Evolutionary conservation across 176 grass and related monocot species (phyloP).

Genomic region (Tillandsia leiboldiana): DNA sequence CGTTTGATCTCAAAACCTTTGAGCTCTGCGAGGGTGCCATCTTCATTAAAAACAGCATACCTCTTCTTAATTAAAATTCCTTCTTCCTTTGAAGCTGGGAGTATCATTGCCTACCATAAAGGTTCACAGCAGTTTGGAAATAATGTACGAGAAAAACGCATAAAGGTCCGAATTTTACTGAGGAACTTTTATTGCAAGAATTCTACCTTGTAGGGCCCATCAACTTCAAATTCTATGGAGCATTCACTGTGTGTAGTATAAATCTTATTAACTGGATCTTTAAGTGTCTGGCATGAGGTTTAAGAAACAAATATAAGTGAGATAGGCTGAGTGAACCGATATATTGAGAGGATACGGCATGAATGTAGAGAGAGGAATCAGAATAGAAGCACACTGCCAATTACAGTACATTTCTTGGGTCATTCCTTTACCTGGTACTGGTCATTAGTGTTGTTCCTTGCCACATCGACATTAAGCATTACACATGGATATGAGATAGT

Average conservation of each 20-base stretch:
- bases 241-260: slow-evolving; percentile 92
- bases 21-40: slow-evolving; percentile 91
- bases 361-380: not conserved
- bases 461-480: slow-evolving; percentile 95
- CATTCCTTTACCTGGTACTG: slow-evolving; percentile 85
- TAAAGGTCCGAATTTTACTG: not conserved
- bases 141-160: not conserved
- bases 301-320: slow-evolving; percentile 9
- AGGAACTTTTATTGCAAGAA: slow-evolving; percentile 15
- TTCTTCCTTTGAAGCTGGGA: slow-evolving; percentile 98
- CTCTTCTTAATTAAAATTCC: slow-evolving; percentile 94
- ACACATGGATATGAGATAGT: slow-evolving; percentile 91
- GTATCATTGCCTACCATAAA: slow-evolving; percentile 70
- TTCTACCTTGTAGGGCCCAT: slow-evolving; percentile 90
- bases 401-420: slow-evolving; percentile 4
- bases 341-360: not conserved
- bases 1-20: slow-evolving; percentile 99
- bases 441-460: slow-evolving; percentile 93
- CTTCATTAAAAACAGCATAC: slow-evolving; percentile 98
- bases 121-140: slow-evolving; percentile 9
- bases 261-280: slow-evolving; percentile 67
- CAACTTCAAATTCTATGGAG: slow-evolving; percentile 96
- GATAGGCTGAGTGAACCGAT: not conserved
- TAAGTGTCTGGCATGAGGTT: slow-evolving; percentile 50
- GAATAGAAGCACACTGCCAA: slow-evolving; percentile 11